Base-by-base conservation (phyloP, 1,139 yeast species). In the Diutina sp. region DNA sequence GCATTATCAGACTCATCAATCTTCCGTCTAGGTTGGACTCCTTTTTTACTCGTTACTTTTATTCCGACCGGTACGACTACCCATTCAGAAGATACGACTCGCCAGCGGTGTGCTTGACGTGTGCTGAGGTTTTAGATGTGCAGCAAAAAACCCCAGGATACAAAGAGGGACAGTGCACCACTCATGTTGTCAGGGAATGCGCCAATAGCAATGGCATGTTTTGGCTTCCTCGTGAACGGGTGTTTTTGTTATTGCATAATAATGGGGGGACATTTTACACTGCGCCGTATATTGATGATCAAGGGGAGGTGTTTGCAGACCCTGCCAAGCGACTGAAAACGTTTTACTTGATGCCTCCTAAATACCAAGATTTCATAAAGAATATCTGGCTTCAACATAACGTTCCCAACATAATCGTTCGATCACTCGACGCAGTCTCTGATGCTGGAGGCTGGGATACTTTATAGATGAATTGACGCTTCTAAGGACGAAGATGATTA, bases 381-480 rank as follows among this genome's bases (percentile, higher is more conserved):
- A 79, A 79, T 46, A 72, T 88, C 55, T 87, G 97, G 91, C 73
- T 91, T 29, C 86, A 82, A 59, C 95, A 90, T 65, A 88, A 87
- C 64, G 75, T 89, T 14, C 85, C 90, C 2, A 90, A 89, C 62
- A 76, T 78, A 57, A 84, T 91, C 53, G 91, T 90, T 1, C 76
- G 98, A 61, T 84, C 83, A 61, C 75, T 93, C 44, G 97, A 91
- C 63, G 82, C 85, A 54, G 82, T 80, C 7, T 71, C 85, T 46
- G 98, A 93, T 69, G 82, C 87, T 45, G 98, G 98, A 12, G 98
- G 98, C 1, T 93, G 99, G 99, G 95, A 87, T 63, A 89, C 97
- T 0, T 72, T 91, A 65, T 91, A 72, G 25, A 21, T 21, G 25
- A 21, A 21, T 21, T 21, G 25, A 21, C 25, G 25, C 4, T 21